phyloP scores from a whole-genome alignment of 148 eudicot genomes.

The Polygonum aviculare region DNA sequence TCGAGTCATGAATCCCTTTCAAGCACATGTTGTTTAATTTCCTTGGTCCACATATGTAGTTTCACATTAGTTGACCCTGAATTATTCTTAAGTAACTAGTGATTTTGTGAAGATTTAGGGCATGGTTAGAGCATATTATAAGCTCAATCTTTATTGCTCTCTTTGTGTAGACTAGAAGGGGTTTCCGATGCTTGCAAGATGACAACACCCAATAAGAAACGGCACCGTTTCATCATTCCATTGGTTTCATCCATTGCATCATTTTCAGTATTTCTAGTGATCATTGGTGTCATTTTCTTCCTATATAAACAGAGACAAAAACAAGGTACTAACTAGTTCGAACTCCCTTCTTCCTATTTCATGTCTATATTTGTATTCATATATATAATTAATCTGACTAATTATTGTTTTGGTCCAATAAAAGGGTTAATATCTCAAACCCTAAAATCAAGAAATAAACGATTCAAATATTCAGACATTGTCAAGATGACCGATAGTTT shows the following conservation, averaged over 20 bases:
- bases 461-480: neutral
- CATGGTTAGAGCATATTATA: neutral
- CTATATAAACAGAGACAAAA: neutral
- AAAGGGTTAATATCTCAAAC: neutral
- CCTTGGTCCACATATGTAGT: no score
- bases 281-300: neutral
- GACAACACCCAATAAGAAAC: neutral
- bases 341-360: neutral
- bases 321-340: neutral
- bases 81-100: no score
- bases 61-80: no score
- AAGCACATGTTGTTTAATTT: no score
- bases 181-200: neutral
- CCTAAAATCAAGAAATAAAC: neutral
- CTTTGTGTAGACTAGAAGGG: neutral
- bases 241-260: neutral
- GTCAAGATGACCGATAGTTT: slow-evolving; percentile 17
- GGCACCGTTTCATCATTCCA: neutral
- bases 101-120: no score
- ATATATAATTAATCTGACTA: neutral
- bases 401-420: neutral
- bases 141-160: neutral
- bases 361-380: neutral
- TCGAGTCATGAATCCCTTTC: no score
- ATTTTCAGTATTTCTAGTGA: neutral